Conservation (phyloP, 139 green algal species). For the Chlorella sorokiniana region DNA sequence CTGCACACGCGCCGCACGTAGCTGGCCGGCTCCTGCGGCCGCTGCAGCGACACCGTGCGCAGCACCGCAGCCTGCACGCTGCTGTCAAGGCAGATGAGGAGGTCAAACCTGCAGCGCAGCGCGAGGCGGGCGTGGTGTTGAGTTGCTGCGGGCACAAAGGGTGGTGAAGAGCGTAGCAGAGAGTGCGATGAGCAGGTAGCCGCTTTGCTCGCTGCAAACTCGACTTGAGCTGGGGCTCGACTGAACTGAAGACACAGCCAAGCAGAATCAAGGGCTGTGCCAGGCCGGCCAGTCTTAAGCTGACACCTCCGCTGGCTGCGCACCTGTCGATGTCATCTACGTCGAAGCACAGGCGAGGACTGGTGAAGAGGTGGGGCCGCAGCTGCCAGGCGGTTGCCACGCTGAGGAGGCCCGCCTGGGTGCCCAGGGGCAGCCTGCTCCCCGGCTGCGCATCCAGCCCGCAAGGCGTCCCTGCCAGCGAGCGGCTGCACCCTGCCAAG, state of each 20-base stretch:
- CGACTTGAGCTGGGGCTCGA: too few species aligned
- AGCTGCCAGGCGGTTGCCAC: constrained; percentile 8
- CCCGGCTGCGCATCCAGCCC: not conserved
- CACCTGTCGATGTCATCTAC: constrained; percentile 30
- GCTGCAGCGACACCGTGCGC: not conserved
- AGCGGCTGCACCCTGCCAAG: not conserved
- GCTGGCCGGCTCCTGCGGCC: not conserved
- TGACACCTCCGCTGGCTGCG: not conserved
- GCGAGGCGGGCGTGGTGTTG: not conserved
- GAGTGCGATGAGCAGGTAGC: not conserved
- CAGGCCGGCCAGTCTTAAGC: too few species aligned
- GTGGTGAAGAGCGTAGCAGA: not conserved
- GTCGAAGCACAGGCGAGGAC: not conserved
- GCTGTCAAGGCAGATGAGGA: constrained; percentile 21
- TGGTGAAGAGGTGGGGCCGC: constrained; percentile 31
- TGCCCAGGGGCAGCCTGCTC: constrained; percentile 7
- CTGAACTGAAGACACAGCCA: too few species aligned
- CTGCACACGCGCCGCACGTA: constrained; percentile 1
- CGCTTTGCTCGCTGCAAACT: too few species aligned
- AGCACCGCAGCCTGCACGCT: not conserved
- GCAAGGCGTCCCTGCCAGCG: constrained; percentile 1
- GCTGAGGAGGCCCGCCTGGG: constrained; percentile 9
- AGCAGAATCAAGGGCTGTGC: too few species aligned
- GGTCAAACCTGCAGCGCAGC: constrained; percentile 6
- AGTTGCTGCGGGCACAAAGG: too few species aligned